A percentile compares a stretch with the other conserved stretches of the same genome.
phyloP scores from a whole-genome alignment of 169 alveolate species.

The Cryptosporidium tyzzeri region DNA sequence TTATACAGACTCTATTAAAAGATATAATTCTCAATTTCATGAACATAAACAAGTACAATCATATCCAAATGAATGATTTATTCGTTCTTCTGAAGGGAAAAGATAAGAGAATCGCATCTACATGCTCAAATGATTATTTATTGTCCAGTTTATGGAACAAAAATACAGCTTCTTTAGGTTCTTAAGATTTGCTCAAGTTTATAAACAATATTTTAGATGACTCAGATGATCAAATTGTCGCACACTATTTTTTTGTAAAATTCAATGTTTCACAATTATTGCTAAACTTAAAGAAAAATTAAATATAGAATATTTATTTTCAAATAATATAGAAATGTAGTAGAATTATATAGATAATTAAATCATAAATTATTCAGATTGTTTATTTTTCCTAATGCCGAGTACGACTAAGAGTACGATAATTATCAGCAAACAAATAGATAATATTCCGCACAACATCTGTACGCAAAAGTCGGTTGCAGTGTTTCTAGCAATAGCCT shows the following conservation, averaged over 20 bases:
- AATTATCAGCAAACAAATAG: slow-evolving; percentile 31
- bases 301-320: not conserved
- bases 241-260: not conserved
- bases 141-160: slow-evolving; percentile 20
- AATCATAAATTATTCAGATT: not conserved
- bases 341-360: too few species aligned
- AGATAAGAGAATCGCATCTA: not conserved
- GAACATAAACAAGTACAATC: slow-evolving; percentile 61
- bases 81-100: slow-evolving; percentile 12
- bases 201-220: not conserved
- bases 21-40: slow-evolving; percentile 40
- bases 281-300: too few species aligned
- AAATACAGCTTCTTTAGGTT: not conserved
- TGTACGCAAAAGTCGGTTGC: slow-evolving; percentile 74
- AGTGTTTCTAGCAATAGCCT: slow-evolving; percentile 67
- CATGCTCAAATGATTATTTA: not conserved
- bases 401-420: slow-evolving; percentile 13
- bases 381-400: slow-evolving; percentile 12
- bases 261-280: not conserved
- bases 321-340: too few species aligned
- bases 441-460: slow-evolving; percentile 38
- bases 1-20: not conserved
- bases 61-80: slow-evolving; percentile 38
- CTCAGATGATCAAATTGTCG: not conserved
- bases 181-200: not conserved